Percentiles rank a stretch among this genome's conserved stretches.
Evolutionary conservation across 2,329 filamentous ascomycete species (phyloP).

Genomic region (Aspergillus sp.): DNA sequence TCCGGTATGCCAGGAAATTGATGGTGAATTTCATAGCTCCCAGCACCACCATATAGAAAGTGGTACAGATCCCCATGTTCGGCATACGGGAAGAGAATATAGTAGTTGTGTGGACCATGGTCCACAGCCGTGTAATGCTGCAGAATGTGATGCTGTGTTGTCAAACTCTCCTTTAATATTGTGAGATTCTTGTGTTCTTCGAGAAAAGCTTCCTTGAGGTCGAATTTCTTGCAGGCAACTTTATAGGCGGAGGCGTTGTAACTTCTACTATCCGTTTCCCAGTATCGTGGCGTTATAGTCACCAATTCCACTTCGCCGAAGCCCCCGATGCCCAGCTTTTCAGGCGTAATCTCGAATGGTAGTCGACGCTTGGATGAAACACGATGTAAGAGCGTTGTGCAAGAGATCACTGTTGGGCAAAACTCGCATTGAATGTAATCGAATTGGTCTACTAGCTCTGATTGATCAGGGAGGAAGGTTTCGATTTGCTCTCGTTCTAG

Average conservation of each 20-base stretch:
- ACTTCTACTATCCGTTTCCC: not conserved
- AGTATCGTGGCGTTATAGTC: not conserved
- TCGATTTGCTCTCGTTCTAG: not conserved
- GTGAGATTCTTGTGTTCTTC: not conserved
- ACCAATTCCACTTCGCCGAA: not conserved
- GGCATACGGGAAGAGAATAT: not conserved
- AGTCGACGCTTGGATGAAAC: not conserved
- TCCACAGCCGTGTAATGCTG: not conserved
- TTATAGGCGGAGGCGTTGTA: not conserved
- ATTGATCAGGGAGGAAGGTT: not conserved
- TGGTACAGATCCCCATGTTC: not conserved
- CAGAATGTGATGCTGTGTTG: not conserved
- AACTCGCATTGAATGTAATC: not conserved
- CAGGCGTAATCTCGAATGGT: not conserved
- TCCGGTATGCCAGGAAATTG: not conserved
- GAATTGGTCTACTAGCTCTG: not conserved
- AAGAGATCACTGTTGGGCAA: not conserved
- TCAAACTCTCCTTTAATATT: not conserved
- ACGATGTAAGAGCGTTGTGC: not conserved
- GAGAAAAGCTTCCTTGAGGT: not conserved
- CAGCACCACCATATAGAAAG: not conserved
- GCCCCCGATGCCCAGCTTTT: not conserved
- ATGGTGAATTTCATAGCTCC: not conserved
- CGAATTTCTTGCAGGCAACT: not conserved
- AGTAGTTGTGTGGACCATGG: not conserved